These are phyloP conservation scores for Diplodia mutila DNA, from an alignment of 2,329 filamentous ascomycete species.

Conservation along the genomic window DNA sequence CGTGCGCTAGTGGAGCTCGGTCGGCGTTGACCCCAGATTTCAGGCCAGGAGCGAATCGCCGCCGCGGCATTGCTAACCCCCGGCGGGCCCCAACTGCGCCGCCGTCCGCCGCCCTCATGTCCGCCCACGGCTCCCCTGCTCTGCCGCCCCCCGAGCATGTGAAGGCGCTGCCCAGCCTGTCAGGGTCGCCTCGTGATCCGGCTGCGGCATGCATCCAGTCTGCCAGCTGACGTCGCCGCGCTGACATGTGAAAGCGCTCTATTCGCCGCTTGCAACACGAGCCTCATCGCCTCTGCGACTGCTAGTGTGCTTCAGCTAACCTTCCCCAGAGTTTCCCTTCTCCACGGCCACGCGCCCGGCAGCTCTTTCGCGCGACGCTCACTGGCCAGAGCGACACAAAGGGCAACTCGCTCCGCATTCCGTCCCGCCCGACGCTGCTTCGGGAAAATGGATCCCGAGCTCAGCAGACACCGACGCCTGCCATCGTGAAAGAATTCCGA, in stretches of 20 bases:
- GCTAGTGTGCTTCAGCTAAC: not conserved
- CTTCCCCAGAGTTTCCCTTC: conserved; percentile 12
- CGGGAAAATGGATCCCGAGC: conserved; percentile 26
- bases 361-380: not conserved
- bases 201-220: not conserved
- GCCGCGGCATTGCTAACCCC: conserved; percentile 16
- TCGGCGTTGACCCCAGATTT: conserved; percentile 25
- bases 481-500: conserved; percentile 13
- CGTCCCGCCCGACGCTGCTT: conserved; percentile 4
- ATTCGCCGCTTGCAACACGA: conserved; percentile 12
- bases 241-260: conserved; percentile 18
- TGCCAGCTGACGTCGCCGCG: conserved; percentile 18
- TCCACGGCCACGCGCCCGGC: not conserved
- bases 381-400: not conserved
- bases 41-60: conserved; percentile 14
- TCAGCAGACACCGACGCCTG: conserved; percentile 13
- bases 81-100: conserved; percentile 13
- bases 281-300: not conserved
- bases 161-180: conserved; percentile 10
- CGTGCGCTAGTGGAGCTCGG: conserved; percentile 25
- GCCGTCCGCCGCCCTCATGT: not conserved
- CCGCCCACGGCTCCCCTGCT: not conserved
- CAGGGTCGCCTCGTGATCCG: conserved; percentile 23
- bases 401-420: conserved; percentile 11
- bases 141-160: conserved; percentile 19